phyloP scores from a whole-genome alignment of 1,284 basidiomycete species.

The Mycena citricolor region DNA sequence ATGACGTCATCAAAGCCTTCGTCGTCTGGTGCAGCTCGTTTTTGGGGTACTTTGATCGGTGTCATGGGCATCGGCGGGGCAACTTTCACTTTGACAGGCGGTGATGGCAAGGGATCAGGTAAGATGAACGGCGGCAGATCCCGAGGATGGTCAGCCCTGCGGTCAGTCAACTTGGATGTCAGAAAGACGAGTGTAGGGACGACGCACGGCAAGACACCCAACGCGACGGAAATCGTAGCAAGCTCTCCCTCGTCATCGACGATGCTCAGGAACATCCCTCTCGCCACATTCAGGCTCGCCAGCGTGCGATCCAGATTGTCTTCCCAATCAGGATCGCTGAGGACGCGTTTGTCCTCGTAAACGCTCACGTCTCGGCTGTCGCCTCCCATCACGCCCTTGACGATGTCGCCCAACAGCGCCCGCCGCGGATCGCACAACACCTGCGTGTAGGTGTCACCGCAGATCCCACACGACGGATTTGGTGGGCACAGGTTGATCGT shows the following conservation, averaged over 20 bases:
- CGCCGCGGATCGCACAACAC: slow-evolving; percentile 69
- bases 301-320: slow-evolving; percentile 79
- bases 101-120: slow-evolving; percentile 59
- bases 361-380: slow-evolving; percentile 72
- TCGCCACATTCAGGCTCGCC: slow-evolving; percentile 66
- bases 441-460: slow-evolving; percentile 80
- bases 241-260: slow-evolving; percentile 85
- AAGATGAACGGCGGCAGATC: slow-evolving; percentile 56
- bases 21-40: slow-evolving; percentile 56
- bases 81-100: slow-evolving; percentile 47
- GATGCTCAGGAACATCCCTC: slow-evolving; percentile 83
- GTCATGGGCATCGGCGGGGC: slow-evolving; percentile 42
- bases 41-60: slow-evolving; percentile 42
- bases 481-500: slow-evolving; percentile 64
- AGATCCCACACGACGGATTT: slow-evolving; percentile 79
- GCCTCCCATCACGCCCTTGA: slow-evolving; percentile 65
- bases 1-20: slow-evolving; percentile 47
- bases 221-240: slow-evolving; percentile 70
- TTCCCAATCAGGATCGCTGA: slow-evolving; percentile 88
- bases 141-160: slow-evolving; percentile 44
- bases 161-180: slow-evolving; percentile 5
- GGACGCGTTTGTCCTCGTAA: slow-evolving; percentile 80
- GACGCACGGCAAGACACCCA: slow-evolving; percentile 74
- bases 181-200: slow-evolving; percentile 11
- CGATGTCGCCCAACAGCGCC: slow-evolving; percentile 71